These are phyloP conservation scores for Raphanus sativus DNA, from an alignment of 345 rosid species.

Conservation along the genomic window DNA sequence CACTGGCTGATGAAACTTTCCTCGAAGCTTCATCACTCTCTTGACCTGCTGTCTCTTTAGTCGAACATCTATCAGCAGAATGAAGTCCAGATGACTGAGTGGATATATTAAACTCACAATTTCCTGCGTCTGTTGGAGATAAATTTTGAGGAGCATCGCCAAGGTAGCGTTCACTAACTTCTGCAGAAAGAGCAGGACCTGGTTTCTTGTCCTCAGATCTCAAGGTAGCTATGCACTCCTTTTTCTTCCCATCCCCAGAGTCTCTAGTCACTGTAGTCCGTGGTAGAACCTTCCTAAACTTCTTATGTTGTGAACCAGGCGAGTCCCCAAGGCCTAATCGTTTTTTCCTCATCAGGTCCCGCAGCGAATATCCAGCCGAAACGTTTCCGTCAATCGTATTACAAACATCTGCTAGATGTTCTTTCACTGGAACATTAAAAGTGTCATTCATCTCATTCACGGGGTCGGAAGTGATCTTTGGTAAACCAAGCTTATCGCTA, in stretches of 20 bases:
- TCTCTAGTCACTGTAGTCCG: conserved; percentile 36
- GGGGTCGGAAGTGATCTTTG: conserved; percentile 33
- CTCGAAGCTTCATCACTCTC: conserved; percentile 26
- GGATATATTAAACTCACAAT: conserved; percentile 31
- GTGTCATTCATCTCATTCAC: conserved; percentile 37
- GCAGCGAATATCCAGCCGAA: conserved; percentile 56
- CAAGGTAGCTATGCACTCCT: conserved; percentile 15
- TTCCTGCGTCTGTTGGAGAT: conserved; percentile 29
- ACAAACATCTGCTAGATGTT: conserved; percentile 36
- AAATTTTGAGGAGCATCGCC: conserved; percentile 31
- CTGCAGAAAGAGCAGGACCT: conserved; percentile 40
- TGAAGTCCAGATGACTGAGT: conserved; percentile 28
- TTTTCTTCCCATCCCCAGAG: conserved; percentile 9
- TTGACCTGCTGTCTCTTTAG: conserved; percentile 36
- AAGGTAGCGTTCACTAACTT: conserved; percentile 33
- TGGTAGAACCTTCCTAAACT: conserved; percentile 38
- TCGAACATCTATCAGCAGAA: conserved; percentile 27
- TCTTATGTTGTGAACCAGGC: conserved; percentile 40
- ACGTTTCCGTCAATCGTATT: conserved; percentile 34
- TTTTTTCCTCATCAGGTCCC: conserved; percentile 89
- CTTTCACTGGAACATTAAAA: conserved; percentile 35
- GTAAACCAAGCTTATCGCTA: conserved; percentile 37
- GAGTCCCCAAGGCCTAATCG: conserved; percentile 49
- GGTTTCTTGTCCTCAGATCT: conserved; percentile 36
- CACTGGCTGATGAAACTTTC: conserved; percentile 28